Conservation (phyloP, 2,329 filamentous ascomycete species). For the Xylariomycetidae sp. region DNA sequence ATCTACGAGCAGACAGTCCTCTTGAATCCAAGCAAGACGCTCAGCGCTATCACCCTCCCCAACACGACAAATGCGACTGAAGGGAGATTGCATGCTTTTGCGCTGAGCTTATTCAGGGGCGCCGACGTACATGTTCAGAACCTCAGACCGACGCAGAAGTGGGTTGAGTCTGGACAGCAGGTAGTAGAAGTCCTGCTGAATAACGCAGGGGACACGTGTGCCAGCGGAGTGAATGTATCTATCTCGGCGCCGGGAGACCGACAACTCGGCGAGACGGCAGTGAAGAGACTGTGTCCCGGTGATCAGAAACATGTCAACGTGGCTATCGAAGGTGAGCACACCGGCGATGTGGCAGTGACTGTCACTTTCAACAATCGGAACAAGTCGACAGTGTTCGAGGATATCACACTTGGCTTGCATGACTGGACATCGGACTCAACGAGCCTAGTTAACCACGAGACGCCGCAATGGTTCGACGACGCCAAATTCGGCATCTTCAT, state of each 20-base stretch:
- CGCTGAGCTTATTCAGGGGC: not conserved
- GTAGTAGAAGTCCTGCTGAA: conserved; percentile 33
- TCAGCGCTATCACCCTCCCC: not conserved
- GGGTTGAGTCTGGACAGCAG: conserved; percentile 26
- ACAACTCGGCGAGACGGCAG: conserved; percentile 19
- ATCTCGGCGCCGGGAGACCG: not conserved
- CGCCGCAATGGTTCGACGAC: conserved; percentile 46
- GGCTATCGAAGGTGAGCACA: conserved; percentile 25
- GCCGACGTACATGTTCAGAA: conserved; percentile 25
- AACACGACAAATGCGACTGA: not conserved
- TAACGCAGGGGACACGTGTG: conserved; percentile 26
- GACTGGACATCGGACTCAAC: not conserved
- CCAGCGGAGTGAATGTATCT: not conserved
- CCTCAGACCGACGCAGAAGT: conserved; percentile 34
- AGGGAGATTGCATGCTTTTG: not conserved
- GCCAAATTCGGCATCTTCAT: conserved; percentile 55
- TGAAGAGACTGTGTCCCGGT: conserved; percentile 34
- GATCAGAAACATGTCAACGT: conserved; percentile 33
- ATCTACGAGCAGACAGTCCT: not conserved
- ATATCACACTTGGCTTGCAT: not conserved
- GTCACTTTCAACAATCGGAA: not conserved
- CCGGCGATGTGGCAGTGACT: conserved; percentile 6
- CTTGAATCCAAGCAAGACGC: not conserved
- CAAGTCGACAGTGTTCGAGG: too few species aligned
- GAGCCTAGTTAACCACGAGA: conserved; percentile 25